phyloP scores from a whole-genome alignment of 345 rosid species.

The Lepidium africanum region DNA sequence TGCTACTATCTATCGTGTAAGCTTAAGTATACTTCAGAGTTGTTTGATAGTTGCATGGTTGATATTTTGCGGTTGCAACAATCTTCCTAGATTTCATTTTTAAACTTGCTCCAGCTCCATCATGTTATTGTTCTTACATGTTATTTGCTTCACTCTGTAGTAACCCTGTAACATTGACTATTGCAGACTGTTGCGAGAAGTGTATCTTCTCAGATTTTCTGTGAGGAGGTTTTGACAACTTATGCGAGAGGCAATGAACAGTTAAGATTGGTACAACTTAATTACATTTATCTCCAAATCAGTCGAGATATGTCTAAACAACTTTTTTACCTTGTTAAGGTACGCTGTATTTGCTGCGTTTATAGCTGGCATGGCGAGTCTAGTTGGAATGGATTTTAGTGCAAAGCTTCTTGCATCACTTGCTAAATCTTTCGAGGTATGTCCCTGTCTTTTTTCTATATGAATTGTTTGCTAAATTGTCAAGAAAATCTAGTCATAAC shows the following conservation, averaged over 20 bases:
- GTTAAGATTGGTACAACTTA: conserved; percentile 36
- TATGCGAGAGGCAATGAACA: conserved; percentile 88
- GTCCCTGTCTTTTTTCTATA: not conserved
- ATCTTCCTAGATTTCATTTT: not conserved
- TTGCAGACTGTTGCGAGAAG: conserved; percentile 62
- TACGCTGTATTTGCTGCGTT: conserved; percentile 83
- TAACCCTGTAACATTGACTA: conserved; percentile 9
- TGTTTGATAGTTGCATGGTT: not conserved
- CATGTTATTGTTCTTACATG: not conserved
- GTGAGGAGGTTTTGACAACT: conserved; percentile 69
- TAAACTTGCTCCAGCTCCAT: not conserved
- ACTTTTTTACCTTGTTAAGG: conserved; percentile 34
- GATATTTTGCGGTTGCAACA: not conserved
- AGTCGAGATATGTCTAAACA: not conserved
- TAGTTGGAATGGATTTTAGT: conserved; percentile 77
- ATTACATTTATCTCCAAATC: not conserved
- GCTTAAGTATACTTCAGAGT: conserved; percentile 15
- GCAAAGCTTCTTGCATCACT: conserved; percentile 80
- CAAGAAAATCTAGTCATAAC: not conserved
- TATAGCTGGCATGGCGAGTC: conserved; percentile 85
- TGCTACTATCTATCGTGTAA: conserved; percentile 56
- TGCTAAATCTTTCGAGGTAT: conserved; percentile 74
- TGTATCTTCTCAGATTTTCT: conserved; percentile 56
- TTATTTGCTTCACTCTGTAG: not conserved
- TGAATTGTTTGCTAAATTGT: not conserved